Base-by-base conservation (phyloP, 306 rosid species). In the Quercus cerris region DNA sequence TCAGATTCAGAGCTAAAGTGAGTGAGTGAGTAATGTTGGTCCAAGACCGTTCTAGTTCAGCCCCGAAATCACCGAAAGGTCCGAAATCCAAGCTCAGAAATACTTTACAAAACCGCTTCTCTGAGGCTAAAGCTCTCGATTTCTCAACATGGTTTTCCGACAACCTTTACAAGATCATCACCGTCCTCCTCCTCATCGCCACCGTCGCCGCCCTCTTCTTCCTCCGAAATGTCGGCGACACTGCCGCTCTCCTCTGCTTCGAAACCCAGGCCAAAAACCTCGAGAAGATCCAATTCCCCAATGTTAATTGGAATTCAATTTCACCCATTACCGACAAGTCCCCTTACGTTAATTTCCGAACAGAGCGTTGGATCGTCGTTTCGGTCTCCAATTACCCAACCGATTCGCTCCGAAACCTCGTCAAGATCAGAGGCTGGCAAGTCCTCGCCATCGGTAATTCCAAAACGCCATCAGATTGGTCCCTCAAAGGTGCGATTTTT, bases 301-400 rank as follows among this genome's bases (percentile, higher is more conserved):
- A 79, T 41, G 81, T 95, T 38, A 83, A 90, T 11, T 89, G 97
- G 94, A 69, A 80, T 41, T 84, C 88, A n/a, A 83, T 93, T 15
- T 18, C 84, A 1, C 86, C 83, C 23, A 85, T 88, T 23, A 18
- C 84, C 1, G 99, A 94, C 59, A 93, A 64, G 63, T 20, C 97
- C 1, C 89, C 80, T 41, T 95, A 80, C 68, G 86, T 90, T 18
- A 88, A 70, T 49, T 96, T 91, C 73, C 88, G 93, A 35, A 71
- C 99, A 6, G 97, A 96, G 35, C 81, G 77, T 70, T 96, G 99
- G 99, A 81, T 96, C 86, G 88, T 96, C n/a, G 97, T 96, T 5
- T 90, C 98, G 0, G 98, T 95, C 15, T 84, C 92, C 7, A 68
- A 81, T n/a, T 87, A 95, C 79, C 98, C 99, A 0, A 75, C 87